A percentile compares a stretch with the other conserved stretches of the same genome.
These are phyloP conservation scores for Cryptococcus sp. DNA, from an alignment of 1,284 basidiomycete species.

Conservation along the genomic window DNA sequence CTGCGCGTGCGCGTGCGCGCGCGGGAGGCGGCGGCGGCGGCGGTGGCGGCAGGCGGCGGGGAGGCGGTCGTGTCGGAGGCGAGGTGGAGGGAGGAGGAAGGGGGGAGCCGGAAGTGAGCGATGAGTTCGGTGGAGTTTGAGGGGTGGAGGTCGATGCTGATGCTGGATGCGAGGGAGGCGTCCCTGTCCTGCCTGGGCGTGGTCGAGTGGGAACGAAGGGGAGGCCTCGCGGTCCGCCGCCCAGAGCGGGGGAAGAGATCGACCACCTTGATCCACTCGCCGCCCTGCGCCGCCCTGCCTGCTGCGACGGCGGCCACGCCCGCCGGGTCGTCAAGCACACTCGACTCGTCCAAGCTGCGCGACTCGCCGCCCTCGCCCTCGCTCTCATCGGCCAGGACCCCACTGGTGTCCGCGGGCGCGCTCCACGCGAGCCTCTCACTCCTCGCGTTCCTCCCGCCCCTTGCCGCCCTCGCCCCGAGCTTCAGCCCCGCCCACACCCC, in stretches of 20 bases:
- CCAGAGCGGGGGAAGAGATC: conserved; percentile 28
- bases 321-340: conserved; percentile 17
- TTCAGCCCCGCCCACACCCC: conserved; percentile 48
- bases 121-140: conserved; percentile 13
- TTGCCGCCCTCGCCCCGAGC: conserved; percentile 40
- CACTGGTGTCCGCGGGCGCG: conserved; percentile 30
- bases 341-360: conserved; percentile 20
- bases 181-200: background rate
- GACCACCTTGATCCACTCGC: conserved; percentile 43
- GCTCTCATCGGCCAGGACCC: conserved; percentile 16
- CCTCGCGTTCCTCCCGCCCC: conserved; percentile 28
- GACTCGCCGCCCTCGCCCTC: conserved; percentile 16
- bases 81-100: conserved; percentile 15
- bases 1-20: background rate
- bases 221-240: too few relatives aligned
- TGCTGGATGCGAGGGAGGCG: background rate
- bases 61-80: too few relatives aligned
- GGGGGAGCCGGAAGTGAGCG: conserved; percentile 43
- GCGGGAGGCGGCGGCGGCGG: too few relatives aligned
- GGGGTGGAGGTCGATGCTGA: background rate
- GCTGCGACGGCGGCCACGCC: background rate
- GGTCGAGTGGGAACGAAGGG: background rate
- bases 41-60: too few relatives aligned
- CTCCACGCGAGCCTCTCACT: conserved; percentile 34
- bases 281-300: conserved; percentile 3